Evolutionary conservation across 139 green algal species (phyloP), one percentile per base, ranked within the genome.

Genomic region (Pleodorina starrii): DNA sequence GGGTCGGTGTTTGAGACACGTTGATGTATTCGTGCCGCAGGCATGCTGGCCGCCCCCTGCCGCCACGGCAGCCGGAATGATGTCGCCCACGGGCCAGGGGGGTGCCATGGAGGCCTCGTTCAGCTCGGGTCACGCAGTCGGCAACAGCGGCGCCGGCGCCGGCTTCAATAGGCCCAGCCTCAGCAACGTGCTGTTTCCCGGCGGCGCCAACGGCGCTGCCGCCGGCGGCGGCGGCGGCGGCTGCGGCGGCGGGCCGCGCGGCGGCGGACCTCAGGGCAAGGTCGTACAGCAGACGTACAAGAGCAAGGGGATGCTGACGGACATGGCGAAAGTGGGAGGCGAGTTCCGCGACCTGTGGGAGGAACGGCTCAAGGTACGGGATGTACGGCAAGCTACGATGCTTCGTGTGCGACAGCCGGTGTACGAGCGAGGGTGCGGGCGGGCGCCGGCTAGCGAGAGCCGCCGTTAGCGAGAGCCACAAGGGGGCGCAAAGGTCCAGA

Each of bases 301-400:
- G 66, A 72, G 46, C 29, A 57, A 54, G 82, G 82, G 82, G 23
- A n/a, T 88, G 38, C 43, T 88, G 32, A 54, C 36, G 19, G 83
- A 88, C 44, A 40, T 88, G 83, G 44, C 68, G 19, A 88, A 88
- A 42, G 83, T 81, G 23, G 81, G 81, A 12, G n/a, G 60, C 29
- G 81, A 87, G n/a, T 92, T 92, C 85, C 68, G 42, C 19, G 86
- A 92, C 9, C 29, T 85, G 43, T 92, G 90, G 90, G 90, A 94
- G 79, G 91, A 94, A 16, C 46, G 51, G 10, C 14, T 94, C 14
- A 94, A 87, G 81, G 81, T 87, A 50, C 27, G 57, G 35, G 16
- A n/a, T n/a, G n/a, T n/a, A n/a, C n/a, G n/a, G n/a, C n/a, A n/a
- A n/a, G n/a, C n/a, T n/a, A n/a, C n/a, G n/a, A n/a, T n/a, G n/a